These are phyloP conservation scores for Fulvia fulva DNA, from an alignment of 2,329 filamentous ascomycete species.

Conservation along the genomic window DNA sequence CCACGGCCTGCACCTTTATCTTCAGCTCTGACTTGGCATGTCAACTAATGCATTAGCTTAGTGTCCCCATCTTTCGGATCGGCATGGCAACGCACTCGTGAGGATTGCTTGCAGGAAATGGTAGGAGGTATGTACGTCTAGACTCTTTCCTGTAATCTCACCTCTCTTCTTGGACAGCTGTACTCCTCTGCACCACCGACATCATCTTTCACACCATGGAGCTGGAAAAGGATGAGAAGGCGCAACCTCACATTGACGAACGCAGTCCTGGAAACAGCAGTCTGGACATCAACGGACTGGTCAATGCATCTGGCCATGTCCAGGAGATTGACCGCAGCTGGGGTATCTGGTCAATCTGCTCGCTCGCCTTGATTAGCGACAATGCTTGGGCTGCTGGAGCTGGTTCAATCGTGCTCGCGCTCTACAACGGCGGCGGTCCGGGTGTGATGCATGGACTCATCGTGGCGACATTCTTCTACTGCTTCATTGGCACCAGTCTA, in stretches of 20 bases:
- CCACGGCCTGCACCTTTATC: neutral
- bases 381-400: conserved; percentile 33
- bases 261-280: neutral
- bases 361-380: conserved; percentile 38
- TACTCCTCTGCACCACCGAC: neutral
- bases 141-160: neutral
- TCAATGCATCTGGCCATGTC: conserved; percentile 51
- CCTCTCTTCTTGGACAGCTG: neutral
- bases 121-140: neutral
- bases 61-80: neutral
- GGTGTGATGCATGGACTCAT: conserved; percentile 49
- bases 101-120: neutral
- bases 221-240: neutral
- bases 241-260: neutral
- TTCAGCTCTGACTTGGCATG: neutral
- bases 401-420: conserved; percentile 22
- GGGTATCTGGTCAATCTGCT: conserved; percentile 44
- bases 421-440: conserved; percentile 46
- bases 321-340: conserved; percentile 52
- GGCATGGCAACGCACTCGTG: neutral
- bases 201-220: neutral
- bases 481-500: conserved; percentile 48
- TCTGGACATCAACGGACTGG: conserved; percentile 25
- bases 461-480: conserved; percentile 49
- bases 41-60: neutral